Conservation (phyloP, 495 filamentous ascomycete species). For the Paragyromitra xinjiangensis region DNA sequence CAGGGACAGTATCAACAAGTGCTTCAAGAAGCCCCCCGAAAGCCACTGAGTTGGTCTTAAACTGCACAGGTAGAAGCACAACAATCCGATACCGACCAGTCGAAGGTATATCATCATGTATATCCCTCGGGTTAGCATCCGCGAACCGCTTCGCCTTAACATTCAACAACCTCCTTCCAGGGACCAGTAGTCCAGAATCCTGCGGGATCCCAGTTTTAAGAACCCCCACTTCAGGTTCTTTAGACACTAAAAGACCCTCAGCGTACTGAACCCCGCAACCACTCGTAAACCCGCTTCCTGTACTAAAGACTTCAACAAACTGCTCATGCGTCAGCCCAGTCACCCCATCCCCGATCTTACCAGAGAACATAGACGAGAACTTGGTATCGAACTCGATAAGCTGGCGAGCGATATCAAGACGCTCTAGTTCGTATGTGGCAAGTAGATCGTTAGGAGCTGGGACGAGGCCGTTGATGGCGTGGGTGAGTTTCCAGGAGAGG, state of each 20-base stretch:
- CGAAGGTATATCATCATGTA: slow-evolving; percentile 64
- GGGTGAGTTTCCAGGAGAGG: slow-evolving; percentile 59
- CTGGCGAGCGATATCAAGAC: slow-evolving; percentile 55
- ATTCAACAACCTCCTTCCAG: slow-evolving; percentile 55
- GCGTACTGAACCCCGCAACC: slow-evolving; percentile 57
- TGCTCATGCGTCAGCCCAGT: slow-evolving; percentile 57
- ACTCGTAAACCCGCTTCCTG: slow-evolving; percentile 57
- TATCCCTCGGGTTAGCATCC: slow-evolving; percentile 61
- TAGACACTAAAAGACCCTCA: slow-evolving; percentile 34
- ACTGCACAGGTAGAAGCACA: slow-evolving; percentile 59
- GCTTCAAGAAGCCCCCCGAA: slow-evolving; percentile 40
- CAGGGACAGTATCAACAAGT: slow-evolving; percentile 28
- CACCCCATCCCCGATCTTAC: slow-evolving; percentile 59
- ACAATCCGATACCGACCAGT: slow-evolving; percentile 65
- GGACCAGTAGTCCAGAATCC: slow-evolving; percentile 44
- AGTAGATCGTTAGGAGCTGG: slow-evolving; percentile 51
- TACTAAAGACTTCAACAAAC: slow-evolving; percentile 55
- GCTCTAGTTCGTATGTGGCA: slow-evolving; percentile 57
- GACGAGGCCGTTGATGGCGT: slow-evolving; percentile 47
- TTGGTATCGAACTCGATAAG: slow-evolving; percentile 58
- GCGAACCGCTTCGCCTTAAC: slow-evolving; percentile 61
- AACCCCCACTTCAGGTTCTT: neutral
- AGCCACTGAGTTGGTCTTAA: slow-evolving; percentile 55
- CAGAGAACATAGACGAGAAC: slow-evolving; percentile 58
- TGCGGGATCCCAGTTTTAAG: neutral